These are phyloP conservation scores for Salix viminalis DNA, from an alignment of 345 rosid genomes.

Conservation along the genomic window DNA sequence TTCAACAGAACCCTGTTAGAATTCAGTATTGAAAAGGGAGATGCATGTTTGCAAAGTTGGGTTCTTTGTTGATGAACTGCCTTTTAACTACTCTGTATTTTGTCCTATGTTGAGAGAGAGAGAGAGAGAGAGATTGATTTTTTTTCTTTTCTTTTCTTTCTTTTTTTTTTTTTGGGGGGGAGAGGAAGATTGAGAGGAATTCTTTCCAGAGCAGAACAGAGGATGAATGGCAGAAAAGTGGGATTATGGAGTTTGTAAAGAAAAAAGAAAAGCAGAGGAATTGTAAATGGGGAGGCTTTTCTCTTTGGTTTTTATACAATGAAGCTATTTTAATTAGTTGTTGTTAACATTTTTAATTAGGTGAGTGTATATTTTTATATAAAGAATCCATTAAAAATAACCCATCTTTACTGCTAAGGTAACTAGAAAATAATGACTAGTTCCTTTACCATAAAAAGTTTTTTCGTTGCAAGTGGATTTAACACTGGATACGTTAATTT, in stretches of 20 bases:
- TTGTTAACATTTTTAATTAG: not conserved
- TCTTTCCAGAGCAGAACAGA: not conserved
- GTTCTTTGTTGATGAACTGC: conserved; percentile 9
- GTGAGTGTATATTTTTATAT: too few species aligned
- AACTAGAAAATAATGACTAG: too few species aligned
- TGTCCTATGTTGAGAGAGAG: not conserved
- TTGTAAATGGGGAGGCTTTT: not conserved
- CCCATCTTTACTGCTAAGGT: too few species aligned
- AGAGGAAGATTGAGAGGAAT: not conserved
- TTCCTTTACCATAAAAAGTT: too few species aligned
- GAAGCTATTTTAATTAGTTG: not conserved
- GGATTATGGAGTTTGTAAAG: not conserved
- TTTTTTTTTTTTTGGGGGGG: too few species aligned
- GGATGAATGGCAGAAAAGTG: not conserved
- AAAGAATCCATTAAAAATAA: too few species aligned
- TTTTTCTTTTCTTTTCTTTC: too few species aligned
- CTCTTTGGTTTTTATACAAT: not conserved
- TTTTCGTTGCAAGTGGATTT: too few species aligned
- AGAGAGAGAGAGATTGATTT: not conserved
- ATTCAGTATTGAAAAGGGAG: not conserved
- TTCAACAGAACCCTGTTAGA: not conserved
- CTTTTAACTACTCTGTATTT: conserved; percentile 11
- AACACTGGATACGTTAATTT: too few species aligned
- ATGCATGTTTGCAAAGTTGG: not conserved
- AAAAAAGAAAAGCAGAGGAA: not conserved